Conservation (phyloP, 768 basidiomycete genomes). For the Tephrocybe sp. region DNA sequence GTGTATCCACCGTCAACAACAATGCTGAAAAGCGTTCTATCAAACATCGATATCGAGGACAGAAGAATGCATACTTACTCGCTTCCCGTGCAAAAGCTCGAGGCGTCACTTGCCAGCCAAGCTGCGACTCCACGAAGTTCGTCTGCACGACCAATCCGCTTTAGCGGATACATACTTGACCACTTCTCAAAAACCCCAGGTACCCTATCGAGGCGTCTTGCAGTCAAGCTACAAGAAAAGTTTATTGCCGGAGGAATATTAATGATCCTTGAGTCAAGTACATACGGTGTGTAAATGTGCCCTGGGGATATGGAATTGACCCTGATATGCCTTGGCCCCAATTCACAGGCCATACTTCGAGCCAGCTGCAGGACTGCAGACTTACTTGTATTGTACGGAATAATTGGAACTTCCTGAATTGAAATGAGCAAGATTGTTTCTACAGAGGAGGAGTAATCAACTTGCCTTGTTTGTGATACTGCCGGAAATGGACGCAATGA, state of each 20-base stretch:
- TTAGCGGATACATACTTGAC: slow-evolving; percentile 56
- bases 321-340: slow-evolving; percentile 45
- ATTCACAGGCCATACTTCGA: slow-evolving; percentile 60
- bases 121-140: slow-evolving; percentile 67
- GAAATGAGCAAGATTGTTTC: background rate
- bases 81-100: slow-evolving; percentile 75
- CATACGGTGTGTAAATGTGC: slow-evolving; percentile 48
- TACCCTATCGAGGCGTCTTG: slow-evolving; percentile 43
- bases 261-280: background rate
- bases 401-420: slow-evolving; percentile 49
- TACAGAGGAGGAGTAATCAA: too few species aligned
- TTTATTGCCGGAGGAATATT: background rate
- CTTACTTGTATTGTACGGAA: slow-evolving; percentile 57
- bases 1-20: background rate
- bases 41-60: background rate
- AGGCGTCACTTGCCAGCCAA: slow-evolving; percentile 73
- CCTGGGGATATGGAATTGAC: slow-evolving; percentile 59
- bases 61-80: slow-evolving; percentile 50
- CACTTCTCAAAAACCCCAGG: slow-evolving; percentile 44
- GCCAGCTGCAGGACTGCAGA: slow-evolving; percentile 58
- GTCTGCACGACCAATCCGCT: slow-evolving; percentile 64
- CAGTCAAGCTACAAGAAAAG: slow-evolving; percentile 44
- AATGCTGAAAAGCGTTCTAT: background rate
- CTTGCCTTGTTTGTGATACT: slow-evolving; percentile 28
- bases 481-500: slow-evolving; percentile 67